These are phyloP conservation scores for Colletotrichum sansevieriae DNA, from an alignment of 2,329 filamentous ascomycete genomes.

Conservation along the genomic window DNA sequence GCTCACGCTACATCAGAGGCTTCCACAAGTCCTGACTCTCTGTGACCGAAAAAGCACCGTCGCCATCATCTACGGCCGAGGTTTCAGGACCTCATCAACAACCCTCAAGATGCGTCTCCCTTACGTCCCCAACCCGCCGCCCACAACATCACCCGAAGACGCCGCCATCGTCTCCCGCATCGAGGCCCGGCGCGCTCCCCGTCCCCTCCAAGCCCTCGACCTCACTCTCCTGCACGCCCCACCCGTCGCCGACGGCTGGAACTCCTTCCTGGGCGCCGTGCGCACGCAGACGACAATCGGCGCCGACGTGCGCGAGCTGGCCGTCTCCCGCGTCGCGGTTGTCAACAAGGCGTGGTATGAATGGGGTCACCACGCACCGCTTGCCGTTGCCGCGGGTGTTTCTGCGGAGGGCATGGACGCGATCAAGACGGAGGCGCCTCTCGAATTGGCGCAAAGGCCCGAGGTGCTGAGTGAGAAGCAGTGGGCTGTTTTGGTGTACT, in stretches of 20 bases:
- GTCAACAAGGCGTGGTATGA: slow-evolving; percentile 89
- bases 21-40: not conserved
- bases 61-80: not conserved
- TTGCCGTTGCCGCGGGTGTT: slow-evolving; percentile 71
- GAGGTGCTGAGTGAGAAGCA: slow-evolving; percentile 68
- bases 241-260: slow-evolving; percentile 81
- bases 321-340: slow-evolving; percentile 84
- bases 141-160: slow-evolving; percentile 59
- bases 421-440: slow-evolving; percentile 52
- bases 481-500: slow-evolving; percentile 78
- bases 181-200: slow-evolving; percentile 73
- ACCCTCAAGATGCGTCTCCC: slow-evolving; percentile 72
- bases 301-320: slow-evolving; percentile 77
- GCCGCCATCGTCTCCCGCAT: slow-evolving; percentile 73
- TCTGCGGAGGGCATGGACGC: slow-evolving; percentile 62
- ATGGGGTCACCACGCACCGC: slow-evolving; percentile 82
- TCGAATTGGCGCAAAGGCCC: slow-evolving; percentile 47
- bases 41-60: not conserved
- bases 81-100: slow-evolving; percentile 7
- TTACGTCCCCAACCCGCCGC: slow-evolving; percentile 70
- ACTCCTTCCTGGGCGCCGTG: slow-evolving; percentile 74
- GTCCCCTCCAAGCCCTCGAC: slow-evolving; percentile 81
- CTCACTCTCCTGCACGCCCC: slow-evolving; percentile 81
- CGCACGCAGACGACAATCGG: slow-evolving; percentile 65
- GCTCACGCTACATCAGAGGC: slow-evolving; percentile 21